Evolutionary conservation across 768 basidiomycete genomes (phyloP).

Genomic region (Lentinula aciculospora): DNA sequence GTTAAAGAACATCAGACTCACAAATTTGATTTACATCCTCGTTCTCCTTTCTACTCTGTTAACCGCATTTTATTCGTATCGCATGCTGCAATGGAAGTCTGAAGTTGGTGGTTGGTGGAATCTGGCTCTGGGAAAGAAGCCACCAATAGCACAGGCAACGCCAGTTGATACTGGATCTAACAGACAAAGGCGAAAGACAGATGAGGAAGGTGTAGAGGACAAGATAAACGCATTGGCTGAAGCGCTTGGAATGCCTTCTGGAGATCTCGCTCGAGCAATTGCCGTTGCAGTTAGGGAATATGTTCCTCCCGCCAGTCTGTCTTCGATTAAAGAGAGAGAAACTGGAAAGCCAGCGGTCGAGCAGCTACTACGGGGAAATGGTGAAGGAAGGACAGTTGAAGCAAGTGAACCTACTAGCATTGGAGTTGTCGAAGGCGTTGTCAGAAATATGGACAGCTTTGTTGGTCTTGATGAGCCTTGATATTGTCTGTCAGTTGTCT

Average conservation of each 20-base stretch:
- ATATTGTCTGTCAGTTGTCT: neutral
- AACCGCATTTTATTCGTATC: slow-evolving; percentile 46
- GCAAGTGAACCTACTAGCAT: slow-evolving; percentile 3
- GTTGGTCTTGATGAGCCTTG: slow-evolving; percentile 45
- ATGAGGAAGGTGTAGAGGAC: slow-evolving; percentile 38
- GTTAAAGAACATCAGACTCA: neutral
- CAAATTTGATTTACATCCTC: slow-evolving; percentile 5
- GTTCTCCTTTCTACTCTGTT: slow-evolving; percentile 23
- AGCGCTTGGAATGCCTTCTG: slow-evolving; percentile 55
- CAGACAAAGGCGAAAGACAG: slow-evolving; percentile 1
- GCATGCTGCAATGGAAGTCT: slow-evolving; percentile 39
- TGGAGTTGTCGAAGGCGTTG: slow-evolving; percentile 24
- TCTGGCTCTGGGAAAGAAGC: slow-evolving; percentile 32
- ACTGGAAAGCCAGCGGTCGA: slow-evolving; percentile 36
- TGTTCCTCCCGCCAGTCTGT: slow-evolving; percentile 56
- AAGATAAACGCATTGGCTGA: slow-evolving; percentile 55
- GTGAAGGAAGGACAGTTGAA: slow-evolving; percentile 13
- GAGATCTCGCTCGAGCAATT: slow-evolving; percentile 59
- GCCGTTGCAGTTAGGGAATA: slow-evolving; percentile 52
- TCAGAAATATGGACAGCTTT: slow-evolving; percentile 31
- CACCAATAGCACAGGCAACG: slow-evolving; percentile 15
- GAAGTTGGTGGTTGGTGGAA: slow-evolving; percentile 64
- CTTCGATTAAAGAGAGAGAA: slow-evolving; percentile 45
- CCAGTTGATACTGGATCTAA: slow-evolving; percentile 8
- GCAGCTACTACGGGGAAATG: slow-evolving; percentile 24